Percentiles rank a stretch among this genome's conserved stretches.
phyloP scores from a whole-genome alignment of 495 filamentous ascomycete genomes.

The Lindgomyces ingoldianus region DNA sequence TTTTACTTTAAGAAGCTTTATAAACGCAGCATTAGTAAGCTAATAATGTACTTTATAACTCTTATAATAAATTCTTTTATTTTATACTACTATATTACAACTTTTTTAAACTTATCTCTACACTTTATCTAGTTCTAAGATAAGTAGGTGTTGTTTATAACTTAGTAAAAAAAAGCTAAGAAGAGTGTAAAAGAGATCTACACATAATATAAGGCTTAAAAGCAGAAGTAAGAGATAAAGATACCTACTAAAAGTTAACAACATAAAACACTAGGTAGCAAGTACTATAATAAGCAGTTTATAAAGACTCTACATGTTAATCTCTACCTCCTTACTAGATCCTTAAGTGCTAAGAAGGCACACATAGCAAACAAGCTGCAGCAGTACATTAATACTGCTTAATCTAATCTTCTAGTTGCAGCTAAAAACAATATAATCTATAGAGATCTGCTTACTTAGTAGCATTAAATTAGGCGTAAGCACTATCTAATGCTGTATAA shows the following conservation, averaged over 20 bases:
- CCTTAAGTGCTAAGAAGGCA: too few species aligned
- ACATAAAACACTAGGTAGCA: too few species aligned
- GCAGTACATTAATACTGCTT: neutral
- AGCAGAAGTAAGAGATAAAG: neutral
- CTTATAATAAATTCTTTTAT: too few species aligned
- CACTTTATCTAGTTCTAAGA: neutral
- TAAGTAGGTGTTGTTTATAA: neutral
- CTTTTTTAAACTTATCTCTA: neutral
- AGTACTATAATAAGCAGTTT: too few species aligned
- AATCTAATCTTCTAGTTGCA: neutral
- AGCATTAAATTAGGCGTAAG: neutral
- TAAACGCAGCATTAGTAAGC: neutral
- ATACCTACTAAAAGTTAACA: neutral
- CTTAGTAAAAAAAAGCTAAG: neutral
- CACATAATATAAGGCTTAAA: neutral
- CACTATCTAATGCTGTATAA: neutral
- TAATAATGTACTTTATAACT: constrained; percentile 1
- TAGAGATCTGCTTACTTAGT: neutral
- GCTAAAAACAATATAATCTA: neutral
- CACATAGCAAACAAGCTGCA: neutral
- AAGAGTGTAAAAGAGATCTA: constrained; percentile 1
- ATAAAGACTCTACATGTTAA: neutral
- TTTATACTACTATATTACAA: too few species aligned
- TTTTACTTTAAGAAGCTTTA: neutral
- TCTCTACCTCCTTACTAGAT: neutral